Conservation (phyloP, 352 stramenopile species). For the Pythium insidiosum region DNA sequence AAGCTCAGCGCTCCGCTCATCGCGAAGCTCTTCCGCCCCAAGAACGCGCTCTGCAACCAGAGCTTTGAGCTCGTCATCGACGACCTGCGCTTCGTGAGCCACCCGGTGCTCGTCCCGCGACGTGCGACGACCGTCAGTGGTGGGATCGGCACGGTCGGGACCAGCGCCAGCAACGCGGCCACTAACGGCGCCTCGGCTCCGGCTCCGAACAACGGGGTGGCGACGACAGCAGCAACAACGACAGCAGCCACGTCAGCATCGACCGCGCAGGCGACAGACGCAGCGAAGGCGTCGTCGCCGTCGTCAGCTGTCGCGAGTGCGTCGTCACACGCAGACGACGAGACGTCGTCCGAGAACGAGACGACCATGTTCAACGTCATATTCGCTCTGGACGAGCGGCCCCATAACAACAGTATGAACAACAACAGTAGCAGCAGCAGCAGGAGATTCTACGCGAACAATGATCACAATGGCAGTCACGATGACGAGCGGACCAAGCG, state of each 20-base stretch:
- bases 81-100: constrained; percentile 79
- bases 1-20: constrained; percentile 63
- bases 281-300: not conserved
- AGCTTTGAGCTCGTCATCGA: constrained; percentile 86
- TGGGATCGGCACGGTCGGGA: too few relatives aligned
- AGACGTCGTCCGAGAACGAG: constrained; percentile 25
- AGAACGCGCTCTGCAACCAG: constrained; percentile 82
- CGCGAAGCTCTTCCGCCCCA: constrained; percentile 83
- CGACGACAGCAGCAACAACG: not conserved
- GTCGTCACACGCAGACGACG: not conserved
- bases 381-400: constrained; percentile 62
- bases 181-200: not conserved
- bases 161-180: not conserved
- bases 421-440: constrained; percentile 6
- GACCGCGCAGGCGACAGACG: not conserved
- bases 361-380: constrained; percentile 88
- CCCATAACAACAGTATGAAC: constrained; percentile 15
- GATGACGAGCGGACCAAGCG: constrained; percentile 14
- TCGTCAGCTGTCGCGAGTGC: not conserved
- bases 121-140: too few relatives aligned
- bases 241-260: not conserved
- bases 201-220: not conserved
- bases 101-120: constrained; percentile 68
- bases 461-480: not conserved
- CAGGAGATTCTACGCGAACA: not conserved